These are phyloP conservation scores for Candida rishiriensis DNA, from an alignment of 805 yeast genomes.

Conservation along the genomic window DNA sequence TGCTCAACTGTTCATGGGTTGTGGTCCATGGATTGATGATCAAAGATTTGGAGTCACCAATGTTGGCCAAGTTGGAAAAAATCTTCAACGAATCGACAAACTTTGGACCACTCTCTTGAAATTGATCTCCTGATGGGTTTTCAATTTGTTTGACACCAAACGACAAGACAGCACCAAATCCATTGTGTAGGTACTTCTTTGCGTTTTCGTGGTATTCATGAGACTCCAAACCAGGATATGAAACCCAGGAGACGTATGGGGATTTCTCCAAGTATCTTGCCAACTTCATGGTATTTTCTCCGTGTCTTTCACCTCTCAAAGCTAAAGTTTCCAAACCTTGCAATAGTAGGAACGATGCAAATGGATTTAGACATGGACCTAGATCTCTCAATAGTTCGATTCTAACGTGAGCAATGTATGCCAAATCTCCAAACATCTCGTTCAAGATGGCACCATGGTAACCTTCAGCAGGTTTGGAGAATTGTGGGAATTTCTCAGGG, in stretches of 20 bases:
- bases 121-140: constrained; percentile 49
- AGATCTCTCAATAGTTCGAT: constrained; percentile 85
- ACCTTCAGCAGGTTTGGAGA: constrained; percentile 86
- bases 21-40: constrained; percentile 96
- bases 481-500: constrained; percentile 88
- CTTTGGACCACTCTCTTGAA: constrained; percentile 72
- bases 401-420: constrained; percentile 77
- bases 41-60: constrained; percentile 93
- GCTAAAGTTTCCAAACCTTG: constrained; percentile 96
- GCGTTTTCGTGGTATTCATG: constrained; percentile 78
- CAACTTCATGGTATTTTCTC: constrained; percentile 71
- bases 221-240: constrained; percentile 83
- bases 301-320: constrained; percentile 90
- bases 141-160: constrained; percentile 75
- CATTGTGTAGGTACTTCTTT: constrained; percentile 73
- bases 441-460: constrained; percentile 84
- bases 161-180: constrained; percentile 84
- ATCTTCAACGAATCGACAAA: constrained; percentile 81
- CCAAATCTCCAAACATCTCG: constrained; percentile 76
- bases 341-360: constrained; percentile 76
- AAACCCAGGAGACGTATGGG: constrained; percentile 76
- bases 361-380: constrained; percentile 87
- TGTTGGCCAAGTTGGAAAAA: constrained; percentile 92
- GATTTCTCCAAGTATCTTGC: constrained; percentile 73
- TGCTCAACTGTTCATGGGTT: constrained; percentile 87